phyloP scores from a whole-genome alignment of 1,139 yeast species.

The Lodderomyces oxycetoniae region DNA sequence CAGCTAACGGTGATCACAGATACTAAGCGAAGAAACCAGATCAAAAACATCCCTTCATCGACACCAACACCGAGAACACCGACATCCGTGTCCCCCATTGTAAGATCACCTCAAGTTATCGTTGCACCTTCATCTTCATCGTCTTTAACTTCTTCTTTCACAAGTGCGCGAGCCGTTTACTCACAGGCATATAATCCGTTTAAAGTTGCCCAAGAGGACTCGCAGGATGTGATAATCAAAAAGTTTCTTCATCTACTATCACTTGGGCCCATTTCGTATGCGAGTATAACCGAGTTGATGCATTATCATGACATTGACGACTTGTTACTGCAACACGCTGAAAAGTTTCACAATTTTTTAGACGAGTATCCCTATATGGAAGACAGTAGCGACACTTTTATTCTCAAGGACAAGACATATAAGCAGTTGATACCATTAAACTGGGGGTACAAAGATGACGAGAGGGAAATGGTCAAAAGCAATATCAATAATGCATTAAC shows the following conservation, averaged over 20 bases:
- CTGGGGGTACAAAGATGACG: conserved; percentile 34
- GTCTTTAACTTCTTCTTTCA: no score
- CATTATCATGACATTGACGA: conserved; percentile 12
- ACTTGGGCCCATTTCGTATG: conserved; percentile 33
- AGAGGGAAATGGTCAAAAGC: conserved; percentile 28
- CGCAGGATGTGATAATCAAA: conserved; percentile 15
- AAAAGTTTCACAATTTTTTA: neutral
- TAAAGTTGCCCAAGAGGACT: conserved; percentile 19
- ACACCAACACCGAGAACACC: conserved; percentile 5
- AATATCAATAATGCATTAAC: conserved; percentile 40
- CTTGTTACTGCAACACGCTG: conserved; percentile 11
- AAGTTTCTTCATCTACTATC: conserved; percentile 35
- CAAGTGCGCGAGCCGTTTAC: neutral
- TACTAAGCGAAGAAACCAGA: conserved; percentile 25
- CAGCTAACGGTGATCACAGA: conserved; percentile 33
- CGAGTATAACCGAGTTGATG: conserved; percentile 8
- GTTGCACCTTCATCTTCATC: no score
- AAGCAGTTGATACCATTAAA: conserved; percentile 41
- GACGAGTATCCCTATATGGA: neutral
- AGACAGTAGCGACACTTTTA: conserved; percentile 11
- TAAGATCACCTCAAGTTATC: no score
- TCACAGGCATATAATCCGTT: conserved; percentile 14
- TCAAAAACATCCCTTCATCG: conserved; percentile 4
- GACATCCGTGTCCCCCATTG: no score
- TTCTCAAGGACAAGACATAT: conserved; percentile 41